Conservation (phyloP, 1,139 yeast genomes). For the Chernovozyma aurita region DNA sequence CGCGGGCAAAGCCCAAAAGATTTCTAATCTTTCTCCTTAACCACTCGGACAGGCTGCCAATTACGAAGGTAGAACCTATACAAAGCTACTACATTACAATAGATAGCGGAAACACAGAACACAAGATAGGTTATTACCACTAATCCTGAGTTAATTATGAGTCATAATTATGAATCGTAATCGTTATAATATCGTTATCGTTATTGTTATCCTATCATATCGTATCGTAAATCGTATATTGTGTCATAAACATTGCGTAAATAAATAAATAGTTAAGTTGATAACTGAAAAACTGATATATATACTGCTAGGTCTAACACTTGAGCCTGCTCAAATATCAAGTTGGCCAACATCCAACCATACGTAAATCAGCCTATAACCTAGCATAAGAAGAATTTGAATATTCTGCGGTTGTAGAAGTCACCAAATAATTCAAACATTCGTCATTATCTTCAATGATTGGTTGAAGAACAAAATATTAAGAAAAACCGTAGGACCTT, state of each 20-base stretch:
- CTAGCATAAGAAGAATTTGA: too few relatives aligned
- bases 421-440: not conserved
- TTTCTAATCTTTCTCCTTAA: conserved; percentile 35
- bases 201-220: too few relatives aligned
- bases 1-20: conserved; percentile 36
- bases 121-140: too few relatives aligned
- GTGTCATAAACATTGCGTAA: too few relatives aligned
- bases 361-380: not conserved
- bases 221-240: too few relatives aligned
- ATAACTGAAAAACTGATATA: too few relatives aligned
- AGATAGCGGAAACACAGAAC: too few relatives aligned
- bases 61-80: not conserved
- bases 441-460: conserved; percentile 3
- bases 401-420: not conserved
- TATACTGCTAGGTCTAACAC: too few relatives aligned
- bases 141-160: too few relatives aligned
- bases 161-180: too few relatives aligned
- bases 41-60: conserved; percentile 27
- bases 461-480: conserved; percentile 4
- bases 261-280: too few relatives aligned
- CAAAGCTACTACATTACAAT: conserved; percentile 8
- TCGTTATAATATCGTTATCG: too few relatives aligned
- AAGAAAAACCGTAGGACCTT: not conserved
- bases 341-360: not conserved
- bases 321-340: conserved; percentile 22